These are phyloP conservation scores for Aspergillus floridensis DNA, from an alignment of 2,329 filamentous ascomycete genomes.

Conservation along the genomic window DNA sequence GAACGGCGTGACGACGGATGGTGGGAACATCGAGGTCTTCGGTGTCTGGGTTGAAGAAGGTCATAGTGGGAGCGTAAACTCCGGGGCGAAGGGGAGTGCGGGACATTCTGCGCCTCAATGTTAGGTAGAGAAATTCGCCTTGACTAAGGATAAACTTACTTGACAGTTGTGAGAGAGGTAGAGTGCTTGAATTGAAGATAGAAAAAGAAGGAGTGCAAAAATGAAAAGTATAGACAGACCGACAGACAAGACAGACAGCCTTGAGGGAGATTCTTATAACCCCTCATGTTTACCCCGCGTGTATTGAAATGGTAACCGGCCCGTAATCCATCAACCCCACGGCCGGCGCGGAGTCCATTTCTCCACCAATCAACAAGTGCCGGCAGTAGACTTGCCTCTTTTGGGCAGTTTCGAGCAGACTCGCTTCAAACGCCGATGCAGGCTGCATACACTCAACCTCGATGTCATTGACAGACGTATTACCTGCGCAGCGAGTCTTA, in stretches of 20 bases:
- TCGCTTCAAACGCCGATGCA: constrained; percentile 2
- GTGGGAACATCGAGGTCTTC: constrained; percentile 79
- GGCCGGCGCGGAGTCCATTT: neutral
- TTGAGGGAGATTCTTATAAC: neutral
- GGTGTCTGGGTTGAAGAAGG: constrained; percentile 79
- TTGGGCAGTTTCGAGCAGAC: neutral
- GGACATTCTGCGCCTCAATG: constrained; percentile 25
- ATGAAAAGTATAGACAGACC: neutral
- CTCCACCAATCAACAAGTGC: neutral
- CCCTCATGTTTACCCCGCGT: constrained; percentile 9
- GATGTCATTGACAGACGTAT: neutral
- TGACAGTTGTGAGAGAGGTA: neutral
- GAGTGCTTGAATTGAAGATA: neutral
- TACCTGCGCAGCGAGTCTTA: neutral
- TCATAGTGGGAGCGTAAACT: constrained; percentile 87
- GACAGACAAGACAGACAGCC: neutral
- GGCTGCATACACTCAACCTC: neutral
- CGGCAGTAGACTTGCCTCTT: neutral
- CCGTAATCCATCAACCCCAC: constrained; percentile 1
- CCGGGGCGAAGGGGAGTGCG: constrained; percentile 69
- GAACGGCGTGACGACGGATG: constrained; percentile 77
- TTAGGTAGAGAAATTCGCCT: neutral
- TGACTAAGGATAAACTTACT: neutral
- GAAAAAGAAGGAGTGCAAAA: too few species aligned
- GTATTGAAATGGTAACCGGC: neutral